These are phyloP conservation scores for Candolleomyces aberdarensis DNA, from an alignment of 768 basidiomycete genomes.

Conservation along the genomic window DNA sequence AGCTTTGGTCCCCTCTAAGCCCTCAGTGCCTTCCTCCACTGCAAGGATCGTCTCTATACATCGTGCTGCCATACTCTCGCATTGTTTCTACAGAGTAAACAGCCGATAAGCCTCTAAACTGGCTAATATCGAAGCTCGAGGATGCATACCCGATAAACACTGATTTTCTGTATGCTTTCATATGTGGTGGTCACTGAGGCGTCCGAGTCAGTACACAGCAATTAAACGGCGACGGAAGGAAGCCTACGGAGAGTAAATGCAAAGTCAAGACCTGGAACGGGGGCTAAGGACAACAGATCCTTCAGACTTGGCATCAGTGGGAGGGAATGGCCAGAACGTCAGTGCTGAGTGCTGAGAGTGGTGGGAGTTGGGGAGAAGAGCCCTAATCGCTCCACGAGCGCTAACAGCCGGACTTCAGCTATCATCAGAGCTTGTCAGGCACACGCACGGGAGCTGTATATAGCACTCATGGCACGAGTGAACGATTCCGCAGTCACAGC, in stretches of 20 bases:
- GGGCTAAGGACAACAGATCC: slow-evolving; percentile 19
- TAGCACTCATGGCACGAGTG: neutral
- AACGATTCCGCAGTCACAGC: neutral
- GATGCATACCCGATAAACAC: slow-evolving; percentile 33
- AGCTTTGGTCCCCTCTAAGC: slow-evolving; percentile 27
- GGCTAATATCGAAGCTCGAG: neutral
- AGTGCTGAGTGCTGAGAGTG: slow-evolving; percentile 4
- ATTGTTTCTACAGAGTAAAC: slow-evolving; percentile 31
- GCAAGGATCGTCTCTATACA: slow-evolving; percentile 29
- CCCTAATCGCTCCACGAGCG: slow-evolving; percentile 9
- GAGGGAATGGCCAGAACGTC: neutral
- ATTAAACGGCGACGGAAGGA: neutral
- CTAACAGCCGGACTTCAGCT: neutral
- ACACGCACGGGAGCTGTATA: neutral
- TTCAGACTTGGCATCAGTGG: slow-evolving; percentile 20
- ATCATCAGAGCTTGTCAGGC: neutral
- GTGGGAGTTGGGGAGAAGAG: slow-evolving; percentile 8
- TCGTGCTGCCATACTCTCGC: slow-evolving; percentile 28
- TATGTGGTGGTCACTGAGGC: slow-evolving; percentile 27
- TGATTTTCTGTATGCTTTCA: slow-evolving; percentile 30
- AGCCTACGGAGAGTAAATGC: slow-evolving; percentile 23
- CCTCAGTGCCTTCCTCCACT: slow-evolving; percentile 29
- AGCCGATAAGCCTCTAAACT: neutral
- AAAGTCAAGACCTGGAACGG: slow-evolving; percentile 27
- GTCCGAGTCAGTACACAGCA: slow-evolving; percentile 1